Conservation (phyloP, 2,329 filamentous ascomycete genomes). For the Leptosphaerulina australis region DNA sequence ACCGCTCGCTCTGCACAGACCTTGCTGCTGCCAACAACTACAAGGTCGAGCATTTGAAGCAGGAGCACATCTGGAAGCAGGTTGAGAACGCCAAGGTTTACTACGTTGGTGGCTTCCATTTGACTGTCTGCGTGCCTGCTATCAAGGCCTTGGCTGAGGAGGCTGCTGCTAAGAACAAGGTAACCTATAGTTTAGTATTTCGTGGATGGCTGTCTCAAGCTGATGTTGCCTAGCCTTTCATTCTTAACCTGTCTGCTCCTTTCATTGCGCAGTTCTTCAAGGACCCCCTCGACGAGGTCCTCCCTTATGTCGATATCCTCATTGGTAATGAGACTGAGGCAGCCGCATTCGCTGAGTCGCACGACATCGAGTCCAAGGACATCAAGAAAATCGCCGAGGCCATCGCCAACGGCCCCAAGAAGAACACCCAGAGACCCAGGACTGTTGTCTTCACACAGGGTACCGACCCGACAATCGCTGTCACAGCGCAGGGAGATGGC, state of each 20-base stretch:
- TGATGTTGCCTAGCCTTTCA: slow-evolving; percentile 63
- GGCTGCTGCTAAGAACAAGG: slow-evolving; percentile 87
- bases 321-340: slow-evolving; percentile 98
- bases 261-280: slow-evolving; percentile 99
- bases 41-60: slow-evolving; percentile 90
- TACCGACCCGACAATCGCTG: slow-evolving; percentile 86
- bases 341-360: slow-evolving; percentile 81
- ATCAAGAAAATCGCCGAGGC: slow-evolving; percentile 83
- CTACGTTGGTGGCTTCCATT: slow-evolving; percentile 96
- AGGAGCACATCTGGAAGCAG: slow-evolving; percentile 86
- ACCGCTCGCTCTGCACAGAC: slow-evolving; percentile 93
- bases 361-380: slow-evolving; percentile 74
- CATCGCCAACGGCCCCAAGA: slow-evolving; percentile 89
- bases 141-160: slow-evolving; percentile 90
- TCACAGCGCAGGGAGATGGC: slow-evolving; percentile 70
- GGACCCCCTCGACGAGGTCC: slow-evolving; percentile 82
- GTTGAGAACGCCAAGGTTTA: slow-evolving; percentile 87
- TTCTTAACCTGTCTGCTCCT: slow-evolving; percentile 89
- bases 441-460: slow-evolving; percentile 94
- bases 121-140: slow-evolving; percentile 92
- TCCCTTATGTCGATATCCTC: slow-evolving; percentile 93
- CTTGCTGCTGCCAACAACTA: slow-evolving; percentile 97
- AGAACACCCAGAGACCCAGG: slow-evolving; percentile 82
- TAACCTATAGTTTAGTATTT: slow-evolving; percentile 42
- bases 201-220: neutral